Percentiles rank a stretch among this genome's conserved stretches.
Evolutionary conservation across 805 yeast species (phyloP).

Genomic region (Spathaspora boniae): DNA sequence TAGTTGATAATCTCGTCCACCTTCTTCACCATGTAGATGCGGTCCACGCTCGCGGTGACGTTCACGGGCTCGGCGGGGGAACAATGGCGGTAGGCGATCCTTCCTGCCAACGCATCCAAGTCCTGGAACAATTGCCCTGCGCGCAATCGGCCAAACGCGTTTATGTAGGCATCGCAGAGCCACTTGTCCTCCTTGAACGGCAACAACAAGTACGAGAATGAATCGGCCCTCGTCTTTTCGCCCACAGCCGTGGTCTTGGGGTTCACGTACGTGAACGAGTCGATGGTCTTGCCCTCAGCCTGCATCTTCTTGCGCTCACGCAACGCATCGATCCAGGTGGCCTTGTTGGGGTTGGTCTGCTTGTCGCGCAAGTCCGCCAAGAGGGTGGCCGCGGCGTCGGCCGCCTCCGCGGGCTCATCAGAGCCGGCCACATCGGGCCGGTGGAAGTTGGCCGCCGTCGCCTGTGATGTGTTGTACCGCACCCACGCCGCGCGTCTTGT

Average conservation of each 20-base stretch:
- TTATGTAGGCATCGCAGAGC: slow-evolving; percentile 83
- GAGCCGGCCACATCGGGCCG: slow-evolving; percentile 40
- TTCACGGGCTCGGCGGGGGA: slow-evolving; percentile 95
- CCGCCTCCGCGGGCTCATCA: slow-evolving; percentile 54
- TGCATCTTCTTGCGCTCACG: slow-evolving; percentile 66
- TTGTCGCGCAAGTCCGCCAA: slow-evolving; percentile 58
- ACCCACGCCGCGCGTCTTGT: too few species aligned
- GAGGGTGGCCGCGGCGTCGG: slow-evolving; percentile 73
- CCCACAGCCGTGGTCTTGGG: slow-evolving; percentile 68
- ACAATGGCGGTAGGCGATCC: slow-evolving; percentile 89
- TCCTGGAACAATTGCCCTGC: slow-evolving; percentile 95
- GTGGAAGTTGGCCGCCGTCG: slow-evolving; percentile 20
- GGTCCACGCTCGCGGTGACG: slow-evolving; percentile 92
- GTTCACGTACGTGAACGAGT: slow-evolving; percentile 65
- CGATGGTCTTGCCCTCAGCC: slow-evolving; percentile 70
- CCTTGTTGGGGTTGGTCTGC: slow-evolving; percentile 41
- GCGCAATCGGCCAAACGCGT: slow-evolving; percentile 86
- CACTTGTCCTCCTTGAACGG: slow-evolving; percentile 84
- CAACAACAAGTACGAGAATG: slow-evolving; percentile 63
- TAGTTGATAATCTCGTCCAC: slow-evolving; percentile 72
- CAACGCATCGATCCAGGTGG: slow-evolving; percentile 86
- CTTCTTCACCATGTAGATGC: slow-evolving; percentile 82
- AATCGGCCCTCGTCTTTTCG: slow-evolving; percentile 74
- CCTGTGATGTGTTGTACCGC: too few species aligned
- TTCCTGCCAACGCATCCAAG: slow-evolving; percentile 89